Base-by-base conservation (phyloP, 73 alveolate genomes). In the Paramecium caudatum region DNA sequence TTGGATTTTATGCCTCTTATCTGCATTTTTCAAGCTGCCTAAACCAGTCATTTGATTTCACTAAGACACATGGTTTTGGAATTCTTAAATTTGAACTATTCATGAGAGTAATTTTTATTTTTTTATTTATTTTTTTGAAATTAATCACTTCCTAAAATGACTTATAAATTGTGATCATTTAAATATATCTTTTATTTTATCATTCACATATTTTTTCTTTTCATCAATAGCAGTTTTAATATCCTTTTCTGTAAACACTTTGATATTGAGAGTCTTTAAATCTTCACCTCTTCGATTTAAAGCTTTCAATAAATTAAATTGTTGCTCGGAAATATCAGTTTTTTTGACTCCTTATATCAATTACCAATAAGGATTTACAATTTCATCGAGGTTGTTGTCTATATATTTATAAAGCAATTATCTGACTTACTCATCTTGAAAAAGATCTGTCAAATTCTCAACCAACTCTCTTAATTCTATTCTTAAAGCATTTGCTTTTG, bases 351-450 rank as follows among this genome's bases (percentile, higher is more conserved):
- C 8, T 23, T 5, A 23, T 19, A 55, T 55, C 2, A 55, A 21
- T 55, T 55, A 43, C 80, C 80, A 55, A 55, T 3, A 55, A 55
- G 80, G 80, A 55, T 55, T 55, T 1, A 55, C 45, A 10, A 5
- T 5, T 5, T 55, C 43, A 16, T 55, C 80, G 23, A 55, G n/a
- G n/a, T 55, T 55, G 30, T 55, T 37, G 37, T 55, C 80, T 10
- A 12, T 0, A 25, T 55, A 55, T 27, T 55, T 16, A 19, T 55
- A 55, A 1, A 55, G 5, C 3, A 21, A 55, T 27, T 27, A 10
- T 23, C 80, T 55, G 2, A 55, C 80, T 23, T 55, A 55, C 4
- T 55, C 43, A 55, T 55, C 30, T 12, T 55, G 46, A 23, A 55
- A 55, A 27, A 27, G 23, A 27, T 55, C 43, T 43, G 30, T 55